phyloP scores from a whole-genome alignment of 257 asterid species.

The Plantago major region DNA sequence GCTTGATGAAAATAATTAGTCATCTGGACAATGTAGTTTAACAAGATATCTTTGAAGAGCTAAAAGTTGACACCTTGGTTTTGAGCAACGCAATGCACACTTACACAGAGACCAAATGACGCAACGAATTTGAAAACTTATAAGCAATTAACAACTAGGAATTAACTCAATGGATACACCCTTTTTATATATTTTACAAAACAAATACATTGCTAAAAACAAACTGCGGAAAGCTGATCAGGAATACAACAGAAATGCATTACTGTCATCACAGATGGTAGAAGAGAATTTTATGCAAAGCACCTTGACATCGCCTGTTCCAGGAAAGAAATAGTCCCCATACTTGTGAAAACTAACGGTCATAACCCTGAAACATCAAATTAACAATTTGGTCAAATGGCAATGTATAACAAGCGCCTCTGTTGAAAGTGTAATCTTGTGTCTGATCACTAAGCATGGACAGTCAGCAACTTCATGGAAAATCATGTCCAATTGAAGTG shows the following conservation, averaged over 20 bases:
- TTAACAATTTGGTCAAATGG: constrained; percentile 11
- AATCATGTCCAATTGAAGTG: neutral
- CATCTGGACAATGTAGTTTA: neutral
- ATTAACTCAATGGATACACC: constrained; percentile 1
- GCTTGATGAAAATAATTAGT: constrained; percentile 1
- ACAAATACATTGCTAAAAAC: constrained; percentile 12
- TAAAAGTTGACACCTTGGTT: constrained; percentile 1
- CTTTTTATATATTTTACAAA: neutral
- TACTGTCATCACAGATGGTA: constrained; percentile 5
- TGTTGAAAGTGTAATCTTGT: neutral
- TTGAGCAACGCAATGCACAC: neutral
- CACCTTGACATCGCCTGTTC: constrained; percentile 98
- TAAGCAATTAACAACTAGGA: constrained; percentile 1
- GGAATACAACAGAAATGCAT: neutral
- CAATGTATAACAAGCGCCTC: neutral
- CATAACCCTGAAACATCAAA: constrained; percentile 79
- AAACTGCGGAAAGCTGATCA: constrained; percentile 10
- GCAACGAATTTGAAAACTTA: neutral
- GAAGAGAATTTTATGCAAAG: constrained; percentile 17
- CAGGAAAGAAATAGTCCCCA: constrained; percentile 96
- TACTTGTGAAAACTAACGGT: constrained; percentile 98
- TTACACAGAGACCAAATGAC: constrained; percentile 6
- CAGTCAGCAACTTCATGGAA: constrained; percentile 6
- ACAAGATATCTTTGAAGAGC: constrained; percentile 2
- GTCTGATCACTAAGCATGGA: neutral